A percentile compares a stretch with the other conserved stretches of the same genome.
Evolutionary conservation across 1,139 yeast species (phyloP).

Genomic region (Suhomyces bribrorum): DNA sequence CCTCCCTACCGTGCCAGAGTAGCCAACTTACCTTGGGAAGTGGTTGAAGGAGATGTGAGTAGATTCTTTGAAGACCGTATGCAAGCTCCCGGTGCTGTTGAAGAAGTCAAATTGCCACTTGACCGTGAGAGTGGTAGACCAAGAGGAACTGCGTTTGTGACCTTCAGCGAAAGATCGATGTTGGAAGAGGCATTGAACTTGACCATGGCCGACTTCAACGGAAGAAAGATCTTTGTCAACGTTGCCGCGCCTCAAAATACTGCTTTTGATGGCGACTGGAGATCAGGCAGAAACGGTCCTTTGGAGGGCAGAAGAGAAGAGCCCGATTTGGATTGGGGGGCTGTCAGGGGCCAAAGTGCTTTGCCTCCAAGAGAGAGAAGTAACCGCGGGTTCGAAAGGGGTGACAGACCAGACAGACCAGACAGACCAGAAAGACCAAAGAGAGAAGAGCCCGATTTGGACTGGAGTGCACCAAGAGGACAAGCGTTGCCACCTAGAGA

Average conservation of each 20-base stretch:
- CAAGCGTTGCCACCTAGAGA: conserved; percentile 41
- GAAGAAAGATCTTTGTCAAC: conserved; percentile 77
- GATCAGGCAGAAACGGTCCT: conserved; percentile 43
- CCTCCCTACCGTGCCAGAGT: conserved; percentile 93
- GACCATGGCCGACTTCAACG: conserved; percentile 64
- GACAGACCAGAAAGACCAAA: conserved; percentile 31
- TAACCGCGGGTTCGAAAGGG: conserved; percentile 23
- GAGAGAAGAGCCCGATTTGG: conserved; percentile 41
- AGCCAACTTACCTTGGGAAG: conserved; percentile 84
- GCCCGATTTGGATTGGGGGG: conserved; percentile 32
- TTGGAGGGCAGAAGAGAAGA: conserved; percentile 26
- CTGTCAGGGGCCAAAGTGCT: conserved; percentile 36
- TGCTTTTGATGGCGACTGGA: conserved; percentile 51
- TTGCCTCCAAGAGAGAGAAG: conserved; percentile 46
- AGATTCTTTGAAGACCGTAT: conserved; percentile 70
- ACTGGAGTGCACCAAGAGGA: conserved; percentile 56
- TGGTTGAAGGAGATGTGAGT: conserved; percentile 62
- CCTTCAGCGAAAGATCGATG: conserved; percentile 64
- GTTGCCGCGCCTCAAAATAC: conserved; percentile 86
- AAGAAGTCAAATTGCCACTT: conserved; percentile 68
- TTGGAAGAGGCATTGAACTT: conserved; percentile 71
- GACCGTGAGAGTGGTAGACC: conserved; percentile 65
- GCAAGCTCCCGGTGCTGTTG: conserved; percentile 48
- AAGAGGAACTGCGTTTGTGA: conserved; percentile 86
- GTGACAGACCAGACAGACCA: conserved; percentile 21